Conservation (phyloP, 2,329 filamentous ascomycete species). For the Rutstroemia sydowiana region DNA sequence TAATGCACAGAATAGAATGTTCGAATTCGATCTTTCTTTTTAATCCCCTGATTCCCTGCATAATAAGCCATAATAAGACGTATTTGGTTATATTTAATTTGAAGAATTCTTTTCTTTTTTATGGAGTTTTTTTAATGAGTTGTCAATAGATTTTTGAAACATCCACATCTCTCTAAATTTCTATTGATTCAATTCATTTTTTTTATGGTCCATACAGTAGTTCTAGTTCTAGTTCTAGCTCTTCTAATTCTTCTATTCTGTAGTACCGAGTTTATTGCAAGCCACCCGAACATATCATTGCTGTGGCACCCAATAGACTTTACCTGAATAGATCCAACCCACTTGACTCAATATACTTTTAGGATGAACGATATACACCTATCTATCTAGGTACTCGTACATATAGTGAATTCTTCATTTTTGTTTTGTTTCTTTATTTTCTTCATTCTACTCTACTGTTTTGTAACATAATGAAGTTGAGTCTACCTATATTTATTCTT, state of each 20-base stretch:
- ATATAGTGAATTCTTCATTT: not conserved
- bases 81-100: too few species aligned
- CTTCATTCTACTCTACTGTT: not conserved
- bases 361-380: not conserved
- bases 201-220: too few species aligned
- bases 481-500: not conserved
- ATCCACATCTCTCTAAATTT: too few species aligned
- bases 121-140: too few species aligned
- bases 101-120: too few species aligned
- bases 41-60: too few species aligned
- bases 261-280: not conserved
- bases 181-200: too few species aligned
- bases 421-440: not conserved
- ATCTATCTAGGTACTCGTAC: not conserved
- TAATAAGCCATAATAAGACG: too few species aligned
- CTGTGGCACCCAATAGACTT: not conserved
- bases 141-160: too few species aligned
- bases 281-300: not conserved
- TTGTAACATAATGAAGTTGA: constrained; percentile 4
- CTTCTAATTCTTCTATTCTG: not conserved
- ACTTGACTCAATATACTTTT: not conserved
- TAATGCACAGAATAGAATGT: too few species aligned
- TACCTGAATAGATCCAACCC: not conserved
- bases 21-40: too few species aligned
- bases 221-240: not conserved